Evolutionary conservation across 2,329 filamentous ascomycete genomes (phyloP), one percentile per base, ranked within the genome.

Genomic region (Paecilomyces formosus): DNA sequence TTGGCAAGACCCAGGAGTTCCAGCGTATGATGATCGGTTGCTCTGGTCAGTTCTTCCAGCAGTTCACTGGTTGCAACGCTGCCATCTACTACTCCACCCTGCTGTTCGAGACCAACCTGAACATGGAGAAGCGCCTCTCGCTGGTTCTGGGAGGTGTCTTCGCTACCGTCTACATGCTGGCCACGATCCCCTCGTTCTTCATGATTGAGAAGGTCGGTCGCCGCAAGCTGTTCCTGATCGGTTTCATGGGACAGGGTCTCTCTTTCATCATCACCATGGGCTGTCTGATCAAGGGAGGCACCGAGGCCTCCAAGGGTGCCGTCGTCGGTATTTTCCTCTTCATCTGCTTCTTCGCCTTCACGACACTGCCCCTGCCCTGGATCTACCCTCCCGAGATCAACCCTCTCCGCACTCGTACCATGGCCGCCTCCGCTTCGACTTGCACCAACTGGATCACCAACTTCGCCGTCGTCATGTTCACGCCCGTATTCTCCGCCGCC

Each of bases 321-420:
- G 62, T 62, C 3, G 59, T 68, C 2, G 65, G 66, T 85, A 28
- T 87, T 15, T 88, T 88, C 71, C 80, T 81, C 6, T 88, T 86
- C 71, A 87, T 87, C 60, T 83, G 83, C 2, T 84, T 82, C 56
- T 88, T 87, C 60, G 85, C 83, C 22, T 82, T 84, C 0, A 85
- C 82, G 1, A 85, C 82, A 80, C 67, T 86, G 3, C 82, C 84
- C 12, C 76, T 85, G 22, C 84, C 84, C 0, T 88, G 83, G 84
- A 61, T 70, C 39, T 68, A 71, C 55, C 71, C 78, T 0, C 75
- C 79, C 31, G 80, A 81, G 60, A 74, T 79, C 67, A 79, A 77
- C 62, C 79, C 79, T 5, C 73, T 81, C 66, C 78, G 78, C 68
- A 81, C 78, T 15, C 76, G 80, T 30, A 76, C 78, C 33, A 81